Evolutionary conservation across 345 rosid species (phyloP).

Genomic region (Cardamine occulta): DNA sequence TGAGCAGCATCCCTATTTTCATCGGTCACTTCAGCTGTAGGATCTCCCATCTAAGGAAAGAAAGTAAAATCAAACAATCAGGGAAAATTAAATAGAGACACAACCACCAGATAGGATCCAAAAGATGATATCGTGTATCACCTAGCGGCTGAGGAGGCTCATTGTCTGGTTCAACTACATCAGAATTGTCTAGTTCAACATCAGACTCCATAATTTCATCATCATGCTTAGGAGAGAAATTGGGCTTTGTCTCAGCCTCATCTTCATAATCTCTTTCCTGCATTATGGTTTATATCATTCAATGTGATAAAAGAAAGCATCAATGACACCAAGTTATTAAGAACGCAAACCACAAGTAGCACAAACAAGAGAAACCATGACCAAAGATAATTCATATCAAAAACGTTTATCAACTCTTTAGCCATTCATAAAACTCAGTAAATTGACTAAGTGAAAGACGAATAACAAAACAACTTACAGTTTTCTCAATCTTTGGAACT

Average conservation of each 20-base stretch:
- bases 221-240: conserved; percentile 45
- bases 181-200: conserved; percentile 71
- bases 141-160: conserved; percentile 73
- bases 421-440: background rate
- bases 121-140: background rate
- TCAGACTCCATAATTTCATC: conserved; percentile 72
- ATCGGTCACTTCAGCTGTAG: conserved; percentile 67
- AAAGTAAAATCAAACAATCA: conserved; percentile 25
- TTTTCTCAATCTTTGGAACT: conserved; percentile 52
- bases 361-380: background rate
- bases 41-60: conserved; percentile 69
- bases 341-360: background rate
- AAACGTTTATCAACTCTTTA: background rate
- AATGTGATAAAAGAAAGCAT: background rate
- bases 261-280: conserved; percentile 56
- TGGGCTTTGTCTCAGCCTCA: conserved; percentile 50
- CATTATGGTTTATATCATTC: conserved; percentile 12
- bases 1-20: conserved; percentile 76
- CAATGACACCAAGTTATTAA: background rate
- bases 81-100: background rate
- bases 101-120: conserved; percentile 10
- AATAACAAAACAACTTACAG: conserved; percentile 50
- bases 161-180: conserved; percentile 71
- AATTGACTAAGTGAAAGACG: conserved; percentile 12
- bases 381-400: too few relatives aligned